These are phyloP conservation scores for Auricularia cornea DNA, from an alignment of 768 basidiomycete genomes.

Conservation along the genomic window DNA sequence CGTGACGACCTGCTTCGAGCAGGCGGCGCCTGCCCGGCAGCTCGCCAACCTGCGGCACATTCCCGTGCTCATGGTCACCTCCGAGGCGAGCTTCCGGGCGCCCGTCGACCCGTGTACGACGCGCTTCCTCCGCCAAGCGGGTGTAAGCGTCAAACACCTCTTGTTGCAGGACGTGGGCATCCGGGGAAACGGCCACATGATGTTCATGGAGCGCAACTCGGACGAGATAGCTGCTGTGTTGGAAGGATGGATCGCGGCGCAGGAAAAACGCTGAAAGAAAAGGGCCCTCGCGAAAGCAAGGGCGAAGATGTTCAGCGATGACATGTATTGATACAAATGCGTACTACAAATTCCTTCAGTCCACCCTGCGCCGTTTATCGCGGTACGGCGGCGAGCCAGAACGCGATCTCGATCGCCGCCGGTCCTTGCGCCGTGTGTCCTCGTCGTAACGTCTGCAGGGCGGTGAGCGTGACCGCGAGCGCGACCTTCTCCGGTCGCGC, in stretches of 20 bases:
- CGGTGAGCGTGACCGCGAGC: constrained; percentile 4
- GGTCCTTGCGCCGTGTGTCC: background rate
- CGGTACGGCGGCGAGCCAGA: background rate
- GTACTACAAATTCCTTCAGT: background rate
- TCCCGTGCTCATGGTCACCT: constrained; percentile 41
- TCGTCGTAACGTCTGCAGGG: constrained; percentile 5
- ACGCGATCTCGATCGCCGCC: background rate
- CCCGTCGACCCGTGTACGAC: constrained; percentile 40
- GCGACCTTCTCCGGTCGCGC: constrained; percentile 1
- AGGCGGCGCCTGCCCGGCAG: constrained; percentile 33
- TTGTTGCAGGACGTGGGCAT: constrained; percentile 35
- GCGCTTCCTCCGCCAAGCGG: constrained; percentile 35
- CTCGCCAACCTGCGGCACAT: constrained; percentile 34
- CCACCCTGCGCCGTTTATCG: background rate
- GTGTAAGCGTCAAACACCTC: constrained; percentile 35
- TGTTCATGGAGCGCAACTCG: constrained; percentile 47
- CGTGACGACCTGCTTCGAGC: constrained; percentile 35
- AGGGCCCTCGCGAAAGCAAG: no score
- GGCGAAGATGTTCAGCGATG: no score
- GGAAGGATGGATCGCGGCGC: no score
- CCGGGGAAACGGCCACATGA: constrained; percentile 46
- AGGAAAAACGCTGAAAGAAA: no score
- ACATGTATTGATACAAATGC: no score
- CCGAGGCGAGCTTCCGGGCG: constrained; percentile 42
- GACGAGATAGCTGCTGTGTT: constrained; percentile 28